Conservation (phyloP, 116 monocot species). For the Posidonia oceanica region DNA sequence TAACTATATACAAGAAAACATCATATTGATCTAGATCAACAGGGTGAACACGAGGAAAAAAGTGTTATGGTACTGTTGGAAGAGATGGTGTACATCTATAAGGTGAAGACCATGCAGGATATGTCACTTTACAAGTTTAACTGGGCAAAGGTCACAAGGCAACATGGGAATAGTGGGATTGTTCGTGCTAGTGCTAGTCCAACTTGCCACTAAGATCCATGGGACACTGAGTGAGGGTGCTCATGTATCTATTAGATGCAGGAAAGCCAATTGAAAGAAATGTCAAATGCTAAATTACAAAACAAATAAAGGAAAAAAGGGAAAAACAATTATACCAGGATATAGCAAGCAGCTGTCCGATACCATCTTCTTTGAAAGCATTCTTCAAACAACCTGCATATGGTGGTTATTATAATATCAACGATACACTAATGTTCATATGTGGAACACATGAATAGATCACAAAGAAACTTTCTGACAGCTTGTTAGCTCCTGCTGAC, state of each 20-base stretch:
- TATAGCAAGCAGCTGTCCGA: conserved; percentile 98
- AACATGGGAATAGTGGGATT: too few species aligned
- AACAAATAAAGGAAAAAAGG: neutral
- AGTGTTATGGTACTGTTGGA: too few species aligned
- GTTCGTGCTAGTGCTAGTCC: too few species aligned
- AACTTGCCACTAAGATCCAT: neutral
- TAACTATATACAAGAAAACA: too few species aligned
- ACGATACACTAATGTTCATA: neutral
- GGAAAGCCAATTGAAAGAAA: neutral
- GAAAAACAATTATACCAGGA: conserved; percentile 47
- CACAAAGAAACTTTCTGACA: neutral
- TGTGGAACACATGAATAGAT: neutral
- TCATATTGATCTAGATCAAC: too few species aligned
- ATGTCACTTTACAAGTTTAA: too few species aligned
- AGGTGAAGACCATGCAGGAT: too few species aligned
- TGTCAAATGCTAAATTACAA: neutral
- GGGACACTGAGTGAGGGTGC: neutral
- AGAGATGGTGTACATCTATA: too few species aligned
- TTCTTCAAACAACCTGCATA: conserved; percentile 95
- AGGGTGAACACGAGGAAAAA: too few species aligned
- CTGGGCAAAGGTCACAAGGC: too few species aligned
- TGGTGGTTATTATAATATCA: neutral
- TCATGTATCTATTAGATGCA: neutral
- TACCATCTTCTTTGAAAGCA: conserved; percentile 98
- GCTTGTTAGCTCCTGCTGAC: neutral